These are phyloP conservation scores for Globisporangium recalcitrans DNA, from an alignment of 352 stramenopile genomes.

Conservation along the genomic window DNA sequence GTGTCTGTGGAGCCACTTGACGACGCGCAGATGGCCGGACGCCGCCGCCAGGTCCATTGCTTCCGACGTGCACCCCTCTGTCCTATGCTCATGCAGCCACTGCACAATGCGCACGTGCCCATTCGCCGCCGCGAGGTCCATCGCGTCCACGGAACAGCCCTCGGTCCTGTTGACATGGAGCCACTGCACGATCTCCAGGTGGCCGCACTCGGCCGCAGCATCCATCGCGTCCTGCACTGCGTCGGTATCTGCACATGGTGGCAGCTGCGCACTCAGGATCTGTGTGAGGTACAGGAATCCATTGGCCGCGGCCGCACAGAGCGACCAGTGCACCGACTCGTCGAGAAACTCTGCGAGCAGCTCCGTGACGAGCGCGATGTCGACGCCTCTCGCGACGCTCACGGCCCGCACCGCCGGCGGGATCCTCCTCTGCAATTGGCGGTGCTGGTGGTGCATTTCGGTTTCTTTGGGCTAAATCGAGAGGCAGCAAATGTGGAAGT, in stretches of 20 bases:
- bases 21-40: conserved; percentile 21
- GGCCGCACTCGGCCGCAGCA: conserved; percentile 16
- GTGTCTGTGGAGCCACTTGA: conserved; percentile 25
- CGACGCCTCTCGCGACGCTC: conserved; percentile 34
- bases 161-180: conserved; percentile 23
- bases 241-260: conserved; percentile 14
- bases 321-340: conserved; percentile 34
- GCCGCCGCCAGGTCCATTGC: conserved; percentile 23
- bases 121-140: conserved; percentile 26
- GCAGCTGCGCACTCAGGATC: conserved; percentile 27
- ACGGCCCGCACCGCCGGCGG: conserved; percentile 44
- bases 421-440: background rate
- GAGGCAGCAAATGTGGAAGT: background rate
- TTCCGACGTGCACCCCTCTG: conserved; percentile 18
- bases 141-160: conserved; percentile 23
- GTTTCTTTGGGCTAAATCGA: background rate
- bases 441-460: background rate
- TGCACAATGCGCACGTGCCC: conserved; percentile 24
- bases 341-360: conserved; percentile 50
- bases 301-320: conserved; percentile 38
- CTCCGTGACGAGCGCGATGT: conserved; percentile 37
- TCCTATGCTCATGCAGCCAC: conserved; percentile 25
- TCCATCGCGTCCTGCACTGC: conserved; percentile 24
- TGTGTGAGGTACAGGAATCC: conserved; percentile 45
- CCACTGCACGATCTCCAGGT: conserved; percentile 25